Evolutionary conservation across 2,329 filamentous ascomycete species (phyloP).

Genomic region (Cryphonectria naterciae): DNA sequence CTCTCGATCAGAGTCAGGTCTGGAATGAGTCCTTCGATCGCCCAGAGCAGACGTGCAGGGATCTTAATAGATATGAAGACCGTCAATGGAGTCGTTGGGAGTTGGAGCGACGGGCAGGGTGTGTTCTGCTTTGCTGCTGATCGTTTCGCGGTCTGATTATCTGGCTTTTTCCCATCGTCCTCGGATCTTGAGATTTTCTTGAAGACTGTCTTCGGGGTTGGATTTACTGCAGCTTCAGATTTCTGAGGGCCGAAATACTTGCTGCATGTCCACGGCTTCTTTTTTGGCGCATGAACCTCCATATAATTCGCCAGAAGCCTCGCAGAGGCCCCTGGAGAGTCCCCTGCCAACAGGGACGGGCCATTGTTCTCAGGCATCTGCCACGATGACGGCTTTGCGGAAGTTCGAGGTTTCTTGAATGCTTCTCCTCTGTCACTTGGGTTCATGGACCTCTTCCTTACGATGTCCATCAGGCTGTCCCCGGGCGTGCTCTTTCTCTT

Average conservation of each 20-base stretch:
- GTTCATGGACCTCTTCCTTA: slow-evolving; percentile 16
- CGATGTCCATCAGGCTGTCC: neutral
- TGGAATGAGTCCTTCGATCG: slow-evolving; percentile 34
- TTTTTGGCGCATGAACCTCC: slow-evolving; percentile 35
- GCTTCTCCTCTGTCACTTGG: no score
- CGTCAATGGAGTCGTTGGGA: slow-evolving; percentile 23
- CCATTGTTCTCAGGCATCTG: neutral
- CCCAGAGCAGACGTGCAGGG: slow-evolving; percentile 27
- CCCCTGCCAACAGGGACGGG: slow-evolving; percentile 13
- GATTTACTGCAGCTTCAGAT: neutral
- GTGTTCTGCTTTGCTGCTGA: slow-evolving; percentile 2
- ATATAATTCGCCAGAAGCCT: slow-evolving; percentile 35
- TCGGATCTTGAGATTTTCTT: neutral
- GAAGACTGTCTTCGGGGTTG: neutral
- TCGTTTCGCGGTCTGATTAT: neutral
- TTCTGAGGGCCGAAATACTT: slow-evolving; percentile 28
- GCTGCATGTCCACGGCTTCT: slow-evolving; percentile 31
- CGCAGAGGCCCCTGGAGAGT: slow-evolving; percentile 17
- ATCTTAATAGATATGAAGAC: slow-evolving; percentile 36
- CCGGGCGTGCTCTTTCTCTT: neutral
- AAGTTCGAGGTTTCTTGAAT: slow-evolving; percentile 13
- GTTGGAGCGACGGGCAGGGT: slow-evolving; percentile 29
- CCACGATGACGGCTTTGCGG: neutral
- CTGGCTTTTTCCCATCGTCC: neutral
- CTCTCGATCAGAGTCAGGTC: slow-evolving; percentile 36